phyloP scores from a whole-genome alignment of 2,329 filamentous ascomycete genomes.

The Pestalotiopsis sp. region DNA sequence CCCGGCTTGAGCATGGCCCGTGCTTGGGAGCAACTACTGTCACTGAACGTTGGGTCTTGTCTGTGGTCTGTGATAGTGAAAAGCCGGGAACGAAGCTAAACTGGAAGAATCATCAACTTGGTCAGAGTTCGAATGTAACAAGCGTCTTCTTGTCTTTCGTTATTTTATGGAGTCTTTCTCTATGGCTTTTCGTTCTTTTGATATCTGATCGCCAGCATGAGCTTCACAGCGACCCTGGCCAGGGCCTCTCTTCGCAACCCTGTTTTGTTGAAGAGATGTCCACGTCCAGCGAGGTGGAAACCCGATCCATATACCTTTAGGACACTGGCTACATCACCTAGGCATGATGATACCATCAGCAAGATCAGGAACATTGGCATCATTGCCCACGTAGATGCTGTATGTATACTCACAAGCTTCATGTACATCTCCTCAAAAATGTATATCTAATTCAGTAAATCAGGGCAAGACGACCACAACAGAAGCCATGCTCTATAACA shows the following conservation, averaged over 20 bases:
- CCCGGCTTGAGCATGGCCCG: not conserved
- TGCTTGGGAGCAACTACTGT: not conserved
- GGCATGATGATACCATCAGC: constrained; percentile 44
- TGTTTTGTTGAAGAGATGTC: constrained; percentile 20
- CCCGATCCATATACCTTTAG: constrained; percentile 16
- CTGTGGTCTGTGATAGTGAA: not conserved
- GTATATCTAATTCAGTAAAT: not conserved
- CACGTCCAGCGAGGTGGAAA: constrained; percentile 16
- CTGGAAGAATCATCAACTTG: not conserved
- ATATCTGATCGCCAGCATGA: constrained; percentile 23
- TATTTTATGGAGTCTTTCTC: not conserved
- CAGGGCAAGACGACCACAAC: constrained; percentile 96
- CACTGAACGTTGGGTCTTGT: not conserved
- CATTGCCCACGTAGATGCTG: constrained; percentile 96
- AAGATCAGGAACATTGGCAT: constrained; percentile 94
- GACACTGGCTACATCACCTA: constrained; percentile 19
- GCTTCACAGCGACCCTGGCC: constrained; percentile 24
- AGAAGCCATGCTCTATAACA: constrained; percentile 98
- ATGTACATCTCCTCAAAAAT: not conserved
- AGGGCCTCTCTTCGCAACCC: constrained; percentile 27
- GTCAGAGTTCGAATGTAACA: not conserved
- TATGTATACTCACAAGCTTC: constrained; percentile 34
- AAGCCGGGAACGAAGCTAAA: not conserved
- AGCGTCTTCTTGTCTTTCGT: not conserved
- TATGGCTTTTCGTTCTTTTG: not conserved